These are phyloP conservation scores for Mucor plumbeus DNA, from an alignment of 371 early-diverging fungal species.

Conservation along the genomic window DNA sequence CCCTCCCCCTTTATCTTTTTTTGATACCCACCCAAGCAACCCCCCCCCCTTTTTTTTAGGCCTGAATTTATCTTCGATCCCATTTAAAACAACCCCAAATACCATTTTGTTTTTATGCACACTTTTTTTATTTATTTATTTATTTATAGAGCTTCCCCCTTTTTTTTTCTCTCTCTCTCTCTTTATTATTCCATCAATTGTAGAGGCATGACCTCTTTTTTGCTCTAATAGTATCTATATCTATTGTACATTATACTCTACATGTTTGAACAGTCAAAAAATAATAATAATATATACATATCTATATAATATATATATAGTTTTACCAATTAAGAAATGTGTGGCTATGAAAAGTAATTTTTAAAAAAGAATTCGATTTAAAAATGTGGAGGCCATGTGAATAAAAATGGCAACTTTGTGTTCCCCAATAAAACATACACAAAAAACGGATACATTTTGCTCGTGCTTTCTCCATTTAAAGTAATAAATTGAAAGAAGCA, in stretches of 20 bases:
- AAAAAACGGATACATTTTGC: neutral
- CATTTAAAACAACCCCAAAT: neutral
- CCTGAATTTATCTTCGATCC: constrained; percentile 1
- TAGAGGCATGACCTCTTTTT: neutral
- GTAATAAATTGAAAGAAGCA: neutral
- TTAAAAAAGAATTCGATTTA: neutral
- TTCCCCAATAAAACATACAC: neutral
- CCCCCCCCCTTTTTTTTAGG: neutral
- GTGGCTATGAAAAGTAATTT: constrained; percentile 1
- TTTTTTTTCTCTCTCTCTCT: neutral
- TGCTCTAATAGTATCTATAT: neutral
- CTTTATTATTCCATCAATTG: neutral
- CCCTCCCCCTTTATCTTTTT: neutral
- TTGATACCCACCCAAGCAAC: neutral
- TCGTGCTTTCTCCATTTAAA: constrained; percentile 21
- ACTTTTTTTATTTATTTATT: neutral
- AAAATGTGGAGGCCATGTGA: constrained; percentile 16
- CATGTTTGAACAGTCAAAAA: too few relatives aligned
- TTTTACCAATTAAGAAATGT: neutral
- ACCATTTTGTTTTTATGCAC: neutral
- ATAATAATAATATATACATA: too few relatives aligned
- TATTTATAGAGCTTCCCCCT: neutral
- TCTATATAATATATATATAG: neutral
- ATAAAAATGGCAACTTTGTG: constrained; percentile 11
- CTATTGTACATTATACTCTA: neutral